Percentiles rank a stretch among this genome's conserved stretches.
phyloP scores from a whole-genome alignment of 768 basidiomycete genomes.

The Rhodotorula kratochvilovae region DNA sequence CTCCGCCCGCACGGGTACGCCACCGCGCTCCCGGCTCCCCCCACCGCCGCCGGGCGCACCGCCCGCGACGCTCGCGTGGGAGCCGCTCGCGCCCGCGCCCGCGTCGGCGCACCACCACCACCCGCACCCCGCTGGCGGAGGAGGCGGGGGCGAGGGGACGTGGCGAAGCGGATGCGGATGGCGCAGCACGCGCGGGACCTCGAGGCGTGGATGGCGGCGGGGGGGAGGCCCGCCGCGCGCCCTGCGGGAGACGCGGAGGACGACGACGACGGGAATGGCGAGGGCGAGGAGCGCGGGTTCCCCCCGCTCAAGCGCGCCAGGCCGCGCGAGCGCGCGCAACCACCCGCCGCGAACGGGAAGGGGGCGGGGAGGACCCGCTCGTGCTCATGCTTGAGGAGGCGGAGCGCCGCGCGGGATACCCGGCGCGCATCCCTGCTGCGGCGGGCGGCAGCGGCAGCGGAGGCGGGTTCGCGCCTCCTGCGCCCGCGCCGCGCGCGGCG shows the following conservation, averaged over 20 bases:
- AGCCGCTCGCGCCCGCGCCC: background rate
- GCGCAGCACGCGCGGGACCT: constrained; percentile 8
- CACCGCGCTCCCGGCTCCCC: background rate
- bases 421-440: background rate
- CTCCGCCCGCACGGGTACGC: background rate
- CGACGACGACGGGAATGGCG: background rate
- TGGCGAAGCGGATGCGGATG: constrained; percentile 5
- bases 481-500: background rate
- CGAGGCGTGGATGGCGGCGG: constrained; percentile 9
- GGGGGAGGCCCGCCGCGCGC: background rate
- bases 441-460: background rate
- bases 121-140: background rate
- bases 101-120: background rate
- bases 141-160: background rate
- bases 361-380: constrained; percentile 7
- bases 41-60: background rate
- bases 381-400: constrained; percentile 15
- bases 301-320: constrained; percentile 1
- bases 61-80: background rate
- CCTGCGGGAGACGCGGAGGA: background rate
- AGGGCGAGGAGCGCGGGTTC: background rate
- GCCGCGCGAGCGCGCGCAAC: background rate
- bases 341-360: background rate
- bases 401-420: constrained; percentile 10
- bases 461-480: background rate